phyloP scores from a whole-genome alignment of 257 asterid genomes.

The Forsythia suspensa region DNA sequence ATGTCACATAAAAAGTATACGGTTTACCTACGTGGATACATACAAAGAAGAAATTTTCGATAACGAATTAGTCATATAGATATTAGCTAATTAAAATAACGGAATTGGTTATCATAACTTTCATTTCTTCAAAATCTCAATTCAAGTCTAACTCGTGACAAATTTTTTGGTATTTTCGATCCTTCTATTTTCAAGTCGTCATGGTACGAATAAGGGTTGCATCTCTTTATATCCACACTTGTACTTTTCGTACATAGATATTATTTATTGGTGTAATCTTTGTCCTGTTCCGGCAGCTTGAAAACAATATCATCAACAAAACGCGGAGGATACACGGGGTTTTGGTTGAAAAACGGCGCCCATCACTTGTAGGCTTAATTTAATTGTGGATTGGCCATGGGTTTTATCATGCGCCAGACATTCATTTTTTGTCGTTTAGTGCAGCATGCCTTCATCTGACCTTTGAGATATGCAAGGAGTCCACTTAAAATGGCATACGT shows the following conservation, averaged over 20 bases:
- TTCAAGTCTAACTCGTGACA: too few species aligned
- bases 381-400: background rate
- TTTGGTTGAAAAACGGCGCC: background rate
- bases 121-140: too few species aligned
- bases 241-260: background rate
- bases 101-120: too few species aligned
- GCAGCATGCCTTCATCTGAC: background rate
- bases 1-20: too few species aligned
- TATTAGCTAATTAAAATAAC: too few species aligned
- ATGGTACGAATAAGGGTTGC: background rate
- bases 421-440: background rate
- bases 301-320: background rate
- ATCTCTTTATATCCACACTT: background rate
- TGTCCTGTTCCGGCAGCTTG: background rate
- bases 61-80: background rate
- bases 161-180: too few species aligned
- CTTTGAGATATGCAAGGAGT: background rate
- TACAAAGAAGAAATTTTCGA: too few species aligned
- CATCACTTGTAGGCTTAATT: background rate
- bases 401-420: background rate
- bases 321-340: constrained; percentile 14
- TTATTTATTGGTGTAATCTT: too few species aligned
- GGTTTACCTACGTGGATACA: too few species aligned
- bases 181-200: too few species aligned
- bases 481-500: background rate